Percentiles rank a stretch among this genome's conserved stretches.
phyloP scores from a whole-genome alignment of 2,329 filamentous ascomycete genomes.

The Fusarium sp. region DNA sequence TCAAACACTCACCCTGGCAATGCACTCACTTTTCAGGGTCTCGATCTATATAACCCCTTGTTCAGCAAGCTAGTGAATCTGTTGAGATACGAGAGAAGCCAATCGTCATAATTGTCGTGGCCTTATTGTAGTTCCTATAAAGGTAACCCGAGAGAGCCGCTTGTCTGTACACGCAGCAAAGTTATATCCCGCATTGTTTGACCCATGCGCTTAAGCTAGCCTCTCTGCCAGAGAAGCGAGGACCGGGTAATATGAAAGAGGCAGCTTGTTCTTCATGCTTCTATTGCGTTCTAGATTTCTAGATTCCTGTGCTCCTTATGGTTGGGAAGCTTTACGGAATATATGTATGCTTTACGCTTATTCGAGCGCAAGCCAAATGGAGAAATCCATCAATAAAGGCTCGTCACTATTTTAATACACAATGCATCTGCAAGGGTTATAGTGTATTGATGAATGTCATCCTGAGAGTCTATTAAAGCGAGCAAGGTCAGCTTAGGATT shows the following conservation, averaged over 20 bases:
- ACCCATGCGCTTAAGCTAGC: conserved; percentile 31
- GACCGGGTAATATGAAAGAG: conserved; percentile 16
- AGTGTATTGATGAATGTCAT: too few relatives aligned
- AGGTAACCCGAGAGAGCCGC: conserved; percentile 24
- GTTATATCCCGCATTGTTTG: conserved; percentile 36
- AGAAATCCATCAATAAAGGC: not conserved
- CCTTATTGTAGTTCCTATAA: conserved; percentile 12
- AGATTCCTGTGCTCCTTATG: not conserved
- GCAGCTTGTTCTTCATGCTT: not conserved
- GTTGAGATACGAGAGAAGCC: conserved; percentile 26
- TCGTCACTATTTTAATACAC: too few relatives aligned
- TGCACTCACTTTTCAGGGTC: conserved; percentile 19
- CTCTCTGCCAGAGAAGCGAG: conserved; percentile 2
- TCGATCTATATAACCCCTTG: conserved; percentile 32
- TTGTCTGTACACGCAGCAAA: not conserved
- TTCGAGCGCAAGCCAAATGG: too few relatives aligned
- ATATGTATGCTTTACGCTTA: not conserved
- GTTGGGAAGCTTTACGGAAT: not conserved
- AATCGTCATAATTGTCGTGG: conserved; percentile 19
- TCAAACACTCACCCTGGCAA: conserved; percentile 1
- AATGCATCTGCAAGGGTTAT: too few relatives aligned
- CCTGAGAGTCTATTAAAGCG: too few relatives aligned
- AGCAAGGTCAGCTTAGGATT: too few relatives aligned
- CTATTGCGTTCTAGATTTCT: not conserved
- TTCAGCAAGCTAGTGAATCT: conserved; percentile 14